These are phyloP conservation scores for Vanrija pseudolonga DNA, from an alignment of 1,284 basidiomycete genomes.

Conservation along the genomic window DNA sequence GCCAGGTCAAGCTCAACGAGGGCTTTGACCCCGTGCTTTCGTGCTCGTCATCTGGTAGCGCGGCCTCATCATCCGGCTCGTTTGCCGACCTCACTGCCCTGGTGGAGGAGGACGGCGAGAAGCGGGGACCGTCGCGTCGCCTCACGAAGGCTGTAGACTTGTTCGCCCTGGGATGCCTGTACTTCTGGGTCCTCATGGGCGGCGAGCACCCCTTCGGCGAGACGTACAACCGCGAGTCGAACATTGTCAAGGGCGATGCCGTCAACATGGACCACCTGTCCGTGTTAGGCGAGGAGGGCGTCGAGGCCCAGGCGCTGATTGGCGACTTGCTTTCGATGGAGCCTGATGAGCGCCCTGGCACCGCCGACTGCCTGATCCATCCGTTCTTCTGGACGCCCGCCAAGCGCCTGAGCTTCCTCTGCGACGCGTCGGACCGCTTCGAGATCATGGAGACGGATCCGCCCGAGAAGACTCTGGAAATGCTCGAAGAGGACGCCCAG, in stretches of 20 bases:
- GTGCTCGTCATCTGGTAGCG: constrained; percentile 27
- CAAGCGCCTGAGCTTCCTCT: constrained; percentile 83
- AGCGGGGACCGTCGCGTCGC: constrained; percentile 43
- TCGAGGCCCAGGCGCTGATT: constrained; percentile 78
- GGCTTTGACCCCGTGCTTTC: constrained; percentile 61
- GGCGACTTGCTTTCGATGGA: constrained; percentile 69
- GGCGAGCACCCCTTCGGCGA: constrained; percentile 89
- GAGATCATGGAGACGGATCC: constrained; percentile 96
- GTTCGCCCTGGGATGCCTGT: constrained; percentile 87
- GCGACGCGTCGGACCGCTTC: constrained; percentile 94
- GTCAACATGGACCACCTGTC: constrained; percentile 64
- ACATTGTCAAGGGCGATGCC: constrained; percentile 77
- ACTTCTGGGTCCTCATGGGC: constrained; percentile 83
- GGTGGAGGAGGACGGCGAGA: constrained; percentile 14
- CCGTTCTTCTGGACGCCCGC: constrained; percentile 95
- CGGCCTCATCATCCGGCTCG: constrained; percentile 29
- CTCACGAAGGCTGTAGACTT: constrained; percentile 91
- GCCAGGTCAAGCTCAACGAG: constrained; percentile 85
- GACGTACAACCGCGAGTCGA: constrained; percentile 82
- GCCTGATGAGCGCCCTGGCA: constrained; percentile 76
- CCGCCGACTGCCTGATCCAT: constrained; percentile 77
- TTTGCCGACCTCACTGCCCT: constrained; percentile 8
- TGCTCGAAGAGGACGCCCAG: constrained; percentile 67
- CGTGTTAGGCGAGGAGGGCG: constrained; percentile 82
- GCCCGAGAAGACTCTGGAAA: constrained; percentile 67